Evolutionary conservation across 202 grass and related monocot genomes (phyloP).

Genomic region (Dendrocalamus latiflorus): DNA sequence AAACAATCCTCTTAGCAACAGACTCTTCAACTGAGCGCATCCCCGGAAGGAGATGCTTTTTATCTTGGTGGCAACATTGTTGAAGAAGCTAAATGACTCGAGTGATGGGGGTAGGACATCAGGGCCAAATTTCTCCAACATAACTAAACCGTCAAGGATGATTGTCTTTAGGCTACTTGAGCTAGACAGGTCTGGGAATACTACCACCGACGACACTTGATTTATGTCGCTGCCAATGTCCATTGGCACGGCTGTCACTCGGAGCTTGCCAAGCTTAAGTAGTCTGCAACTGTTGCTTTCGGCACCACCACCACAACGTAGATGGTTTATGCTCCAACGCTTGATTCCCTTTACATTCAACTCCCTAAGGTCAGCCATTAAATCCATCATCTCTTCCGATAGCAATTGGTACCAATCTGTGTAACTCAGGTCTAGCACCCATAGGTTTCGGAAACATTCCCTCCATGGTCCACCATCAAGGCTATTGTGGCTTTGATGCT

Average conservation of each 20-base stretch:
- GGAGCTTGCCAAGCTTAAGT: not conserved
- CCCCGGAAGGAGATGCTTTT: not conserved
- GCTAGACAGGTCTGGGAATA: not conserved
- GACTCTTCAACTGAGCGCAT: not conserved
- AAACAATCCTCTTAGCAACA: not conserved
- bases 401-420: not conserved
- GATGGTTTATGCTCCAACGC: not conserved
- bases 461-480: too few relatives aligned
- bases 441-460: too few relatives aligned
- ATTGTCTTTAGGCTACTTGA: not conserved
- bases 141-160: not conserved
- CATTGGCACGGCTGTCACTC: not conserved
- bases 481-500: too few relatives aligned
- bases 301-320: not conserved
- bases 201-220: not conserved
- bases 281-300: not conserved
- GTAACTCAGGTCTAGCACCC: not conserved
- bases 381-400: not conserved
- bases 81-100: constrained; percentile 2
- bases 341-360: not conserved
- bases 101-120: not conserved
- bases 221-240: not conserved
- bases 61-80: not conserved
- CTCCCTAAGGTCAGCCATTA: constrained; percentile 22
- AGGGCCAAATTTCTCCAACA: not conserved